Conservation (phyloP, 2,329 filamentous ascomycete genomes). For the Claviceps sp. region DNA sequence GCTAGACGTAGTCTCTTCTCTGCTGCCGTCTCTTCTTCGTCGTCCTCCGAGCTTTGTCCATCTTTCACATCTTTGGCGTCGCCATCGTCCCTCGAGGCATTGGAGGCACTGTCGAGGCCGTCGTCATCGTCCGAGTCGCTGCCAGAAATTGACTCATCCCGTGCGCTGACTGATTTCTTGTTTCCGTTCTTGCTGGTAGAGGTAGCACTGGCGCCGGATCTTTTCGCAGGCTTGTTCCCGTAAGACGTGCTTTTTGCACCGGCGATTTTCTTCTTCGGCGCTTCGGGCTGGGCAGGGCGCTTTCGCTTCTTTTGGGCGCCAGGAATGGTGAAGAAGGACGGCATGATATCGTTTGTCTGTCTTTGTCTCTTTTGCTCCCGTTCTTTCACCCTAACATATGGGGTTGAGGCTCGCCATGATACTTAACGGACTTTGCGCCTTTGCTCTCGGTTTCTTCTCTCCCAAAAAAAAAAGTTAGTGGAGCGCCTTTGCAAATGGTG, state of each 20-base stretch:
- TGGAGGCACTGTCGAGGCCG: slow-evolving; percentile 23
- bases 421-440: background rate
- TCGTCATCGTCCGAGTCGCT: slow-evolving; percentile 62
- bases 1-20: slow-evolving; percentile 78
- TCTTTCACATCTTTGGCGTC: slow-evolving; percentile 31
- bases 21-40: slow-evolving; percentile 68
- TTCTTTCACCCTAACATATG: background rate
- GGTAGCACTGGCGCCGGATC: slow-evolving; percentile 8
- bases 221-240: slow-evolving; percentile 20
- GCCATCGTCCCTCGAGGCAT: slow-evolving; percentile 21
- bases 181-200: slow-evolving; percentile 26
- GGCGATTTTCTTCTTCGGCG: slow-evolving; percentile 46
- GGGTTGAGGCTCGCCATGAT: background rate
- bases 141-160: slow-evolving; percentile 71
- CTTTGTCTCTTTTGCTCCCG: slow-evolving; percentile 7
- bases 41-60: slow-evolving; percentile 47
- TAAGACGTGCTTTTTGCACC: slow-evolving; percentile 24
- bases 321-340: slow-evolving; percentile 88
- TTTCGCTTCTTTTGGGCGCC: slow-evolving; percentile 86
- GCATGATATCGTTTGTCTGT: slow-evolving; percentile 43
- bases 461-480: slow-evolving; percentile 25
- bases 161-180: slow-evolving; percentile 28
- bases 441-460: background rate
- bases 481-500: slow-evolving; percentile 14
- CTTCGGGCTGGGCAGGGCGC: slow-evolving; percentile 41